phyloP scores from a whole-genome alignment of 1,284 basidiomycete genomes.

The Takashimella tepidaria region DNA sequence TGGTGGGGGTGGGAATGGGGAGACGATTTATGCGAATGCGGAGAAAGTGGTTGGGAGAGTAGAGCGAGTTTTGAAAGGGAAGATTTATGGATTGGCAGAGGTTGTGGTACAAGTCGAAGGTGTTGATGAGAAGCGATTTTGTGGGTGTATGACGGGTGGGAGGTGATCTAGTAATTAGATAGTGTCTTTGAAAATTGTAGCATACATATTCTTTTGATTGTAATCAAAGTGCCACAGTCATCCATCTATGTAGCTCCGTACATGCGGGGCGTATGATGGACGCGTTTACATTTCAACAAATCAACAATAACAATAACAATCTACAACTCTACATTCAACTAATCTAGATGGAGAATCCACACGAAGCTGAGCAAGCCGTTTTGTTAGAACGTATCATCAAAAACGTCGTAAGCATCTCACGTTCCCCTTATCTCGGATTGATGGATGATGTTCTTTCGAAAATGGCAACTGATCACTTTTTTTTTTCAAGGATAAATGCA shows the following conservation, averaged over 20 bases:
- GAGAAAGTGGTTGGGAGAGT: slow-evolving; percentile 71
- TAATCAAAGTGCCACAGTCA: no score
- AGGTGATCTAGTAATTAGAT: no score
- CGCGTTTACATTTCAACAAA: neutral
- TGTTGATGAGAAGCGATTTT: slow-evolving; percentile 35
- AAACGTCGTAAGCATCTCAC: slow-evolving; percentile 70
- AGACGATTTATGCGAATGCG: slow-evolving; percentile 56
- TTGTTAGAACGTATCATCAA: slow-evolving; percentile 84
- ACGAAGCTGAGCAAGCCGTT: slow-evolving; percentile 83
- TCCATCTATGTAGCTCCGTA: no score
- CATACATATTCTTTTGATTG: no score
- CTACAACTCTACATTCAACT: no score
- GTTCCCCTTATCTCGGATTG: no score
- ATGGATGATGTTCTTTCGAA: no score
- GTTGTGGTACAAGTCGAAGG: slow-evolving; percentile 76
- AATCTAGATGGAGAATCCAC: slow-evolving; percentile 93
- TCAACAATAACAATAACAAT: neutral
- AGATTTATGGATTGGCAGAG: slow-evolving; percentile 75
- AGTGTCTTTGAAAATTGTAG: no score
- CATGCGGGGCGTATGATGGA: no score
- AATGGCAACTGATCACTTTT: no score
- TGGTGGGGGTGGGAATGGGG: slow-evolving; percentile 27
- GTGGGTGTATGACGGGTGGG: slow-evolving; percentile 61
- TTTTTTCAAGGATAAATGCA: slow-evolving; percentile 48
- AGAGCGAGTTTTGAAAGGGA: slow-evolving; percentile 61